These are phyloP conservation scores for Populus alba DNA, from an alignment of 345 rosid species.

Conservation along the genomic window DNA sequence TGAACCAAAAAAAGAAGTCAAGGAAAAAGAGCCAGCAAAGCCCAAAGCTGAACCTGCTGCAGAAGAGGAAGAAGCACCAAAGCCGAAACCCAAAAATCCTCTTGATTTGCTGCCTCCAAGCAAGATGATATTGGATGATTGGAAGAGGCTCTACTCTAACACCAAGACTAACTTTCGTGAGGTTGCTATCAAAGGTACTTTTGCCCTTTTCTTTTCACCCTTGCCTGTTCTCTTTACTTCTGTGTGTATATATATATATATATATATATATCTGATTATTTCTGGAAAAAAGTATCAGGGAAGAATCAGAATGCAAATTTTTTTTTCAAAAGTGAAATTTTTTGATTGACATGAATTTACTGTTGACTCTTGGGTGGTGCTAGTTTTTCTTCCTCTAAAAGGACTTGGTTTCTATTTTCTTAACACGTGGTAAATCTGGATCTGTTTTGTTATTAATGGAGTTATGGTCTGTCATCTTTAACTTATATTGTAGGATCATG, in stretches of 20 bases:
- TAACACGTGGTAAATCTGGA: no score
- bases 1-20: slow-evolving; percentile 60
- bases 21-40: slow-evolving; percentile 69
- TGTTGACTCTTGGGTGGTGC: background rate
- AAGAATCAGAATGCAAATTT: background rate
- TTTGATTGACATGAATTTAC: background rate
- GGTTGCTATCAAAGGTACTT: slow-evolving; percentile 87
- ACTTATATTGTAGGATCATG: slow-evolving; percentile 61
- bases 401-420: background rate
- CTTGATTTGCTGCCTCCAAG: slow-evolving; percentile 93
- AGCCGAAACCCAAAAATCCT: slow-evolving; percentile 75
- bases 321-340: background rate
- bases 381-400: background rate
- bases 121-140: slow-evolving; percentile 87
- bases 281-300: background rate
- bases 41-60: slow-evolving; percentile 49
- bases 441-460: background rate
- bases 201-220: background rate
- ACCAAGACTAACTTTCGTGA: slow-evolving; percentile 95
- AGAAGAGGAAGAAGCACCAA: slow-evolving; percentile 44
- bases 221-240: no score
- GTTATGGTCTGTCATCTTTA: background rate
- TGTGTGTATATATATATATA: no score
- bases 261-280: background rate
- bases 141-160: slow-evolving; percentile 99